Conservation (phyloP, 176 grass and related monocot species). For the Echinochloa phyllopogon region DNA sequence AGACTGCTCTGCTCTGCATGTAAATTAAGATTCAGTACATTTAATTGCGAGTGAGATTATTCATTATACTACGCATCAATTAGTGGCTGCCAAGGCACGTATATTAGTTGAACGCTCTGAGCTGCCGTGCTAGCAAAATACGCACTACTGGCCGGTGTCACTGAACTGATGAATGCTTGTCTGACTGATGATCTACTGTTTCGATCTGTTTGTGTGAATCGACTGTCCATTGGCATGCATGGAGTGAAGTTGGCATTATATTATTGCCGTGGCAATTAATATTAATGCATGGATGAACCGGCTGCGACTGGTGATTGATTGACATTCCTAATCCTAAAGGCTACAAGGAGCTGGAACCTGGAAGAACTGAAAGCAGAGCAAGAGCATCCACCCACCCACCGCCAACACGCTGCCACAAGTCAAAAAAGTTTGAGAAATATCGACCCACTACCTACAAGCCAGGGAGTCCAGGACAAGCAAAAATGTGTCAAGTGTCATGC, state of each 20-base stretch:
- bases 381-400: not conserved
- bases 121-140: not conserved
- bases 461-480: not conserved
- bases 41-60: not conserved
- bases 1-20: no score
- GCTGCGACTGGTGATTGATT: no score
- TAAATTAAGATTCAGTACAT: not conserved
- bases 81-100: constrained; percentile 5
- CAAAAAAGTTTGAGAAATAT: not conserved
- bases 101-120: constrained; percentile 1
- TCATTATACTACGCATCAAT: no score
- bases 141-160: not conserved
- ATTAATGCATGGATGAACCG: no score
- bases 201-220: no score
- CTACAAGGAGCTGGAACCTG: not conserved
- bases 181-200: no score
- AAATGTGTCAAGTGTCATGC: not conserved
- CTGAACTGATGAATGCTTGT: not conserved
- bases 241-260: no score
- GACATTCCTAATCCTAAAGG: no score
- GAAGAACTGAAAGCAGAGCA: not conserved
- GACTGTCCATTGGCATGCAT: no score
- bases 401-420: not conserved
- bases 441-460: not conserved
- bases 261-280: no score